Base-by-base conservation (phyloP, 2,329 filamentous ascomycete species). In the Aureobasidium sp. region DNA sequence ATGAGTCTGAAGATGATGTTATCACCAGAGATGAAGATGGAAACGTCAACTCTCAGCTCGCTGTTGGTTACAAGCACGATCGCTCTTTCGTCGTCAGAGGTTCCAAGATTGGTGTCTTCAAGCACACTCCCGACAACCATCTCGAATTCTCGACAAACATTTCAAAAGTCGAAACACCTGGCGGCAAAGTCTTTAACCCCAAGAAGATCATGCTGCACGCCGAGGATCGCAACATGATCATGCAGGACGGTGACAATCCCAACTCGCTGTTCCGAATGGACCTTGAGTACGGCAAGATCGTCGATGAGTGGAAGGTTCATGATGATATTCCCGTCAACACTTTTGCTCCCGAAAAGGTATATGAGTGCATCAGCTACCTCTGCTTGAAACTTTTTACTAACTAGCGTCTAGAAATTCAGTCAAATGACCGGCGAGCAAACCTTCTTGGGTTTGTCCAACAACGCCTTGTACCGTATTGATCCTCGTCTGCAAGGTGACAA, bases 81-180 rank as follows among this genome's bases (percentile, higher is more conserved):
- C 85, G 94, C 63, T 97, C 94, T 0, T 99, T 97, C 68, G 94
- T 99, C 61, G 91, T 99, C 47, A 88, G 94, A 65, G 94, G 94
- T 36, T 94, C 92, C 68, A 97, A 97, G 82, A 99, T 99, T 73
- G 94, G 94, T 60, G 94, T 99, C 44, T 99, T 99, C 83, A 97
- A 95, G 75, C 94, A 99, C 71, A 96, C 91, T 0, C 81, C 86
- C 0, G 90, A 96, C 76, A 95, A 97, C 73, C 87, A 93, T 66
- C 82, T 99, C 16, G 90, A 97, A 72, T 99, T 97, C 74, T 91
- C 91, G 13, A 99, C 94, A 63, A 97, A 92, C 66, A 99, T 99
- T 69, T 96, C 91, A 64, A 96, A 95, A 75, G 90, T 99, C 55
- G 87, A 91, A 73, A 96, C 93, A 0, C 90, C 92, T 2, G 84